Base-by-base conservation (phyloP, 768 basidiomycete species). In the Tylopilus balloui region DNA sequence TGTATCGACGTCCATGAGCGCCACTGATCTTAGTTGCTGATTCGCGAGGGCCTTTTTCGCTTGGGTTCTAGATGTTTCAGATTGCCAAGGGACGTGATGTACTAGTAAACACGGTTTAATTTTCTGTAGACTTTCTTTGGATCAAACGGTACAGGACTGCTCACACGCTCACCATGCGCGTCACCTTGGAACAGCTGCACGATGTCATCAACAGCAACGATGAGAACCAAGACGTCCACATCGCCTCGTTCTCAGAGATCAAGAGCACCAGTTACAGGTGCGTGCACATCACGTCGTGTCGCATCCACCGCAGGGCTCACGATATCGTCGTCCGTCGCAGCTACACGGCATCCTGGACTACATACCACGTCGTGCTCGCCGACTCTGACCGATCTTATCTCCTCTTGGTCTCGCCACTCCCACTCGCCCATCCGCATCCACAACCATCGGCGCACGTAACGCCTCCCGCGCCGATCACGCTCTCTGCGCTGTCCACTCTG, bases 401-500 rank as follows among this genome's bases (percentile, higher is more conserved):
- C 43, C 48, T 68, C 23, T 51, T 73, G 29, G 40, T 45, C 13
- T 53, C 58, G 4, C 54, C 58, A 9, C 47, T 52, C 29, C 6
- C 44, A 7, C 4, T 31, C 10, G 35, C 31, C 31, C 23, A 46
- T 53, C 54, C 14, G 52, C 53, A 21, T 45, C 58, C 25, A 5
- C 27, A 2, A 27, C 9, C 34, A 6, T 15, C 9, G 4, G 40
- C 34, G n/a, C n/a, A n/a, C n/a, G n/a, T n/a, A n/a, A n/a, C n/a
- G n/a, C n/a, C n/a, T 17, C 41, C 49, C 23, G 37, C 13, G 19
- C 37, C 52, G 36, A 49, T 74, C 67, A 56, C 69, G 52, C 32
- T 59, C 70, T 23, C 69, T 3, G 56, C 69, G 6, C 68, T 75
- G 42, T 63, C 71, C 31, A 49, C 60, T 37, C 67, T 81, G 36